Evolutionary conservation across 768 basidiomycete species (phyloP), one percentile per base, ranked within the genome.

Genomic region (Lentinula guzmanii): DNA sequence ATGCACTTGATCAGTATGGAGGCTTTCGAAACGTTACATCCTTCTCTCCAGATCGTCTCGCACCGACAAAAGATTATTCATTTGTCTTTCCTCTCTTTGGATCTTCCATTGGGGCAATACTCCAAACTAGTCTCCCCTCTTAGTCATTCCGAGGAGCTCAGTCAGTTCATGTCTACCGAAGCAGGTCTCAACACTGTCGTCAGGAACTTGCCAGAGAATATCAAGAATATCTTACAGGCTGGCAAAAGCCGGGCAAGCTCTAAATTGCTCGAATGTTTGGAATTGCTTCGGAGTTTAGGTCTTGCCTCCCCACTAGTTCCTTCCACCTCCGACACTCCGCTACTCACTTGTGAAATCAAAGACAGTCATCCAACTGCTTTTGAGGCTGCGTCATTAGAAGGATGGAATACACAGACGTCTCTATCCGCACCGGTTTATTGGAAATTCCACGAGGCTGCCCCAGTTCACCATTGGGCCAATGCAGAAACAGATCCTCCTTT

Each of bases 91-190:
- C 86, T 89, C 62, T 80, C 79, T 64, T 76, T 82, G 54, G 87
- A 91, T 58, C 70, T 92, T 41, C 80, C 91, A 0, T 70, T 93
- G 24, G 77, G 75, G n/a, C 73, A 83, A 1, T 91, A 86, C 69
- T 88, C 86, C 62, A 77, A 86, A 2, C 67, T 90, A 15, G 78
- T 93, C 13, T 79, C 88, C 15, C 75, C 83, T 9, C 68, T 82
- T n/a, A 68, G 72, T 7, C 78, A 86, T 61, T 79, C 80, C 61
- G 83, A 87, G 15, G 83, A 84, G 10, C 77, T 95, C 13, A 75
- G 77, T 16, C 66, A 73, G 5, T 79, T 83, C 28, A 73, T 93
- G 55, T 68, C 70, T 1, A 79, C 79, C 2, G 77, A 79, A 1
- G 74, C 76, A 31, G 85, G 84, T 4, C 72, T 75, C 10, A 70